These are phyloP conservation scores for Diaporthe sp. DNA, from an alignment of 2,329 filamentous ascomycete genomes.

Conservation along the genomic window DNA sequence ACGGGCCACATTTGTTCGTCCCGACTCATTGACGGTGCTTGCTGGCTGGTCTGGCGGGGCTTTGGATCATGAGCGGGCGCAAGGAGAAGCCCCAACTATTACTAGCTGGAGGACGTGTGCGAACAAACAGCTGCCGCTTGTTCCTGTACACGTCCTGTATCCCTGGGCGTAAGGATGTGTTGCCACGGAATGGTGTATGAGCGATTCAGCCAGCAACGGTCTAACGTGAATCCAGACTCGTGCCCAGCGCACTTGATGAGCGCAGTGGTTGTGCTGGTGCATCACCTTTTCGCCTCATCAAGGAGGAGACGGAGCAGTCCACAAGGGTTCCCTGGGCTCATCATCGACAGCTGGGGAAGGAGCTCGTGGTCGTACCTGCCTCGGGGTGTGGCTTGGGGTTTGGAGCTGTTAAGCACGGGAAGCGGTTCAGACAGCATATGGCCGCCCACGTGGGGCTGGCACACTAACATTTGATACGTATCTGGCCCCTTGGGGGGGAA, in stretches of 20 bases:
- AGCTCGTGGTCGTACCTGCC: not conserved
- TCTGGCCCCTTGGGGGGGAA: not conserved
- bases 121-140: slow-evolving; percentile 12
- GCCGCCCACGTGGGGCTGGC: slow-evolving; percentile 24
- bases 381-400: not conserved
- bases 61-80: slow-evolving; percentile 7
- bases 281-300: not conserved
- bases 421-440: slow-evolving; percentile 1
- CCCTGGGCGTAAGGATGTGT: slow-evolving; percentile 17
- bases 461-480: slow-evolving; percentile 23
- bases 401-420: not conserved
- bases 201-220: slow-evolving; percentile 19
- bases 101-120: slow-evolving; percentile 6
- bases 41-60: not conserved
- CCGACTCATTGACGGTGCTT: slow-evolving; percentile 22
- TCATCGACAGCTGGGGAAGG: not conserved
- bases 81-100: not conserved
- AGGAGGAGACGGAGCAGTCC: not conserved
- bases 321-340: slow-evolving; percentile 15
- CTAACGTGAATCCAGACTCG: slow-evolving; percentile 8
- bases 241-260: not conserved
- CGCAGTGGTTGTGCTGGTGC: not conserved
- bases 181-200: not conserved
- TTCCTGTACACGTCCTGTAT: not conserved
- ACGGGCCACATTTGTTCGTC: slow-evolving; percentile 12